These are phyloP conservation scores for Vigna angularis DNA, from an alignment of 306 rosid genomes.

Conservation along the genomic window DNA sequence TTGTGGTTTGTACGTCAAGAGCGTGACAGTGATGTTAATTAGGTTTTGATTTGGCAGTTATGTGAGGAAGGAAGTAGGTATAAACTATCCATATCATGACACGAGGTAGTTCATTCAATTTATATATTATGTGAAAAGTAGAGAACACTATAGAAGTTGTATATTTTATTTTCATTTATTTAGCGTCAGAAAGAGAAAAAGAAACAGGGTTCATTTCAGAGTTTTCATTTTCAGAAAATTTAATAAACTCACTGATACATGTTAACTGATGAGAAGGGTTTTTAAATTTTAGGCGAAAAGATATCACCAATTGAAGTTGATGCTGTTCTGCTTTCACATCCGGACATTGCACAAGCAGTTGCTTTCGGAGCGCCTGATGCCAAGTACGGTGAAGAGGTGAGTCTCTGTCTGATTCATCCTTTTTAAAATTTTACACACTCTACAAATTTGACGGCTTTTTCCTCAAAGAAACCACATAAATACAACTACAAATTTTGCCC, in stretches of 20 bases:
- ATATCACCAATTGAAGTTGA: conserved; percentile 97
- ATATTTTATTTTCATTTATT: not conserved
- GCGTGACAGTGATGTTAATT: conserved; percentile 34
- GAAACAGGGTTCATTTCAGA: not conserved
- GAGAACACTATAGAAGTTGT: not conserved
- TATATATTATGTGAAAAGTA: not conserved
- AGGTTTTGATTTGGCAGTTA: conserved; percentile 20
- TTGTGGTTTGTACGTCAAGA: not conserved
- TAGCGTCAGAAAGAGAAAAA: not conserved
- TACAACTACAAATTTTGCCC: not conserved
- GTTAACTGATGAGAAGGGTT: not conserved
- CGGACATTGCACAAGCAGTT: conserved; percentile 78
- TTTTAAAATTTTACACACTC: not conserved
- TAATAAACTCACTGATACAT: not conserved
- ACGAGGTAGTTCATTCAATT: not conserved
- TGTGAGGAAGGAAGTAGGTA: not conserved
- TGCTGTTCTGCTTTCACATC: conserved; percentile 73
- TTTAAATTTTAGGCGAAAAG: conserved; percentile 70
- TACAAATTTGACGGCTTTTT: not conserved
- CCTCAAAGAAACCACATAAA: not conserved
- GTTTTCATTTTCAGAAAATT: not conserved
- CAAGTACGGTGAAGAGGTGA: conserved; percentile 95
- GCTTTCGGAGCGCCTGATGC: conserved; percentile 90
- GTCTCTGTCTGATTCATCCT: not conserved
- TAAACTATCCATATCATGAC: not conserved